A percentile compares a stretch with the other conserved stretches of the same genome.
Conservation (phyloP, 2,329 filamentous ascomycete genomes). For the Trichoderma sp. region DNA sequence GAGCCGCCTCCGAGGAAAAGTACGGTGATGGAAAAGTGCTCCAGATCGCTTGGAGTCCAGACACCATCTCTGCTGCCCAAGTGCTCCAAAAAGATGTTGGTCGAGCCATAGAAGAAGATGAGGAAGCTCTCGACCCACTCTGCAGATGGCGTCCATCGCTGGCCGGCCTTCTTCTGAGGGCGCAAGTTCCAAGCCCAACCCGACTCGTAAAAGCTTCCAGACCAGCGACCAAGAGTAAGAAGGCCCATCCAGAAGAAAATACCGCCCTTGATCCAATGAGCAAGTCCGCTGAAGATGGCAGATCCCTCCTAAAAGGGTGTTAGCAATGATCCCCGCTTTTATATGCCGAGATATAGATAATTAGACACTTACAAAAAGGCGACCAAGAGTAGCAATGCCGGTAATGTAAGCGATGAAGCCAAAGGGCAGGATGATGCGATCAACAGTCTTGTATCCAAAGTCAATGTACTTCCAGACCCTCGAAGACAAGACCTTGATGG, state of each 20-base stretch:
- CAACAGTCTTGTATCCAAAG: conserved; percentile 63
- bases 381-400: conserved; percentile 73
- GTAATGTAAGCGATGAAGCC: conserved; percentile 71
- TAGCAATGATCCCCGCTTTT: neutral
- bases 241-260: conserved; percentile 94
- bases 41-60: conserved; percentile 79
- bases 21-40: conserved; percentile 89
- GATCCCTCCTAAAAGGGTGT: conserved; percentile 56
- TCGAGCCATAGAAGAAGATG: conserved; percentile 85
- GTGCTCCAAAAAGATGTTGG: conserved; percentile 91
- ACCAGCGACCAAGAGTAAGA: conserved; percentile 82
- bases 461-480: conserved; percentile 57
- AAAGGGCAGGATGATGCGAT: conserved; percentile 73
- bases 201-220: conserved; percentile 83
- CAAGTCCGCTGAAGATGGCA: conserved; percentile 77
- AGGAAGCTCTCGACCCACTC: conserved; percentile 88
- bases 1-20: conserved; percentile 92
- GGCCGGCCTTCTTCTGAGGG: conserved; percentile 51
- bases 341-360: neutral
- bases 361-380: conserved; percentile 69
- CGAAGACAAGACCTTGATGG: conserved; percentile 55
- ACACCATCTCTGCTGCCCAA: conserved; percentile 66
- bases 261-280: conserved; percentile 91
- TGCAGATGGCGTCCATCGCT: conserved; percentile 70
- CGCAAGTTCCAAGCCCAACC: conserved; percentile 96